Percentiles rank a stretch among this genome's conserved stretches.
These are phyloP conservation scores for Hanseniaspora meyeri DNA, from an alignment of 805 yeast genomes.

Conservation along the genomic window DNA sequence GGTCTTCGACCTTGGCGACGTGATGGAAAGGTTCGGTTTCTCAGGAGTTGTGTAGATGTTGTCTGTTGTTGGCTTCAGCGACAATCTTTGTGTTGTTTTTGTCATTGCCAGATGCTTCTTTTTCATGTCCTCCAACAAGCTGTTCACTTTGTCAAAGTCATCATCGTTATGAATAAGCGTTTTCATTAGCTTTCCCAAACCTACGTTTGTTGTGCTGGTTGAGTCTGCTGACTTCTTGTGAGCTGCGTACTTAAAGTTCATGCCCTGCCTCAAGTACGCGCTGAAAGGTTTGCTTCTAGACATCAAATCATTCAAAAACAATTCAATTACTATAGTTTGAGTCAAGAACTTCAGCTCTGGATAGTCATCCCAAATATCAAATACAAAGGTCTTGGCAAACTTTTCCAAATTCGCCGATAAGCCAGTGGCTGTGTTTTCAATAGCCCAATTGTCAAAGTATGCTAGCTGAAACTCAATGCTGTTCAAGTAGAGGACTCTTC, in stretches of 20 bases:
- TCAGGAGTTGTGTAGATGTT: slow-evolving; percentile 9
- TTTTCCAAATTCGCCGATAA: not conserved
- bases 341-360: not conserved
- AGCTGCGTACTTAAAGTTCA: not conserved
- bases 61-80: not conserved
- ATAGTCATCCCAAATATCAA: slow-evolving; percentile 7
- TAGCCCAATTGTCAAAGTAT: slow-evolving; percentile 1
- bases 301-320: not conserved
- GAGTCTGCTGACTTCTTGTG: not conserved
- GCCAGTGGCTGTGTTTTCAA: not conserved
- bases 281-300: not conserved
- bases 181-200: not conserved
- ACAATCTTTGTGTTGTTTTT: slow-evolving; percentile 3
- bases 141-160: not conserved
- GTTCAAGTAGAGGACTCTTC: slow-evolving; percentile 5
- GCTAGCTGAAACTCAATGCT: not conserved
- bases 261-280: not conserved
- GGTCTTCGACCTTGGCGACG: not conserved
- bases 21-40: not conserved
- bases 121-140: slow-evolving; percentile 1
- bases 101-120: not conserved
- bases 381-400: not conserved
- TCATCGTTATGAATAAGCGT: not conserved
- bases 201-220: not conserved
- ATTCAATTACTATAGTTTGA: not conserved